Conservation (phyloP, 106 monocot species). For the Acorus calamus region DNA sequence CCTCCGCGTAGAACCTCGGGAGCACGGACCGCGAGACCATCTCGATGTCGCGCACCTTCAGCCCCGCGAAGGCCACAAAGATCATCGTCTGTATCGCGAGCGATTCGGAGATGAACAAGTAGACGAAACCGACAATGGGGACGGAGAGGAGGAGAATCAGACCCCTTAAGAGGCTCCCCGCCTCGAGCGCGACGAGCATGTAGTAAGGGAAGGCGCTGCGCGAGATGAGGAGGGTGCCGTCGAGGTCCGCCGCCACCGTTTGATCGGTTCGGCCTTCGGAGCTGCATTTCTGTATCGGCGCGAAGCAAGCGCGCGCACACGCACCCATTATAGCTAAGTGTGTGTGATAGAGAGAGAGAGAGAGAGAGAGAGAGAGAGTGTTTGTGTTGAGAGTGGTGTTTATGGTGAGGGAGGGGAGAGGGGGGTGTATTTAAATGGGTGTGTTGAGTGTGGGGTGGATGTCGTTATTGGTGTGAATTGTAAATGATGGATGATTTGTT, state of each 20-base stretch:
- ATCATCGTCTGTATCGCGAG: constrained; percentile 23
- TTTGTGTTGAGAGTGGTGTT: too few relatives aligned
- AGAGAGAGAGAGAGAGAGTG: too few relatives aligned
- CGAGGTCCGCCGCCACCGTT: constrained; percentile 33
- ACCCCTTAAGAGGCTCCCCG: constrained; percentile 22
- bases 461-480: too few relatives aligned
- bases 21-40: constrained; percentile 25
- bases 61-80: constrained; percentile 25
- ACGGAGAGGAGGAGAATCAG: constrained; percentile 14
- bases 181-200: constrained; percentile 38
- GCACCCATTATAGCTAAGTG: too few relatives aligned
- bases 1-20: constrained; percentile 29
- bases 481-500: too few relatives aligned
- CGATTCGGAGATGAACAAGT: constrained; percentile 19
- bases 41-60: constrained; percentile 22
- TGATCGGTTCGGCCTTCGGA: constrained; percentile 18
- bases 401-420: too few relatives aligned
- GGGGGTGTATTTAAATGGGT: too few relatives aligned
- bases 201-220: constrained; percentile 36
- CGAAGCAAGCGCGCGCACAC: background rate
- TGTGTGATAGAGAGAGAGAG: too few relatives aligned
- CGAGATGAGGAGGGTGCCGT: constrained; percentile 26
- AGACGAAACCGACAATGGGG: constrained; percentile 12
- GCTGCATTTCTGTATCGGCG: constrained; percentile 4
- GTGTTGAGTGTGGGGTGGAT: too few relatives aligned